A percentile compares a stretch with the other conserved stretches of the same genome.
These are phyloP conservation scores for Lentinus tigrinus DNA, from an alignment of 768 basidiomycete species.

Conservation along the genomic window DNA sequence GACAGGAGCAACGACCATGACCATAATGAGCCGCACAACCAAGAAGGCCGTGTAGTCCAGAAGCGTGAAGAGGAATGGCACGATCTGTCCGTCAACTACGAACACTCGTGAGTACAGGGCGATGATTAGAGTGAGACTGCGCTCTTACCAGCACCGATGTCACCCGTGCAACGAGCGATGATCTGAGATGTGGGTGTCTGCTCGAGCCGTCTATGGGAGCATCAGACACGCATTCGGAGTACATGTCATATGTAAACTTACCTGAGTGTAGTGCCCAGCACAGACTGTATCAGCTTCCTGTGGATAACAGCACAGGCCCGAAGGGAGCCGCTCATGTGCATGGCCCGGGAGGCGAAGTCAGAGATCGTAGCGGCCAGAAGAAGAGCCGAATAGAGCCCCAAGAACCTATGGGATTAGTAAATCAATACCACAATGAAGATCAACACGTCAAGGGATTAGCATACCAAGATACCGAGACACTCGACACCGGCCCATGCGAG, in stretches of 20 bases:
- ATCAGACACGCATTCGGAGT: slow-evolving; percentile 47
- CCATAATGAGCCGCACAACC: slow-evolving; percentile 35
- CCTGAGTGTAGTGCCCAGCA: slow-evolving; percentile 49
- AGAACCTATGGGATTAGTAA: slow-evolving; percentile 54
- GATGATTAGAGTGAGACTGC: background rate
- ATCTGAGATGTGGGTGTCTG: slow-evolving; percentile 52
- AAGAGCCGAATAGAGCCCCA: slow-evolving; percentile 39
- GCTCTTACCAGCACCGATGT: slow-evolving; percentile 14
- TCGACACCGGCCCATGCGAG: slow-evolving; percentile 28
- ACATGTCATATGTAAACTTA: slow-evolving; percentile 33
- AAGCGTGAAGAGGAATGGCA: slow-evolving; percentile 29
- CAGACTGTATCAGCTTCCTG: slow-evolving; percentile 45
- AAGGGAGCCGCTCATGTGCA: slow-evolving; percentile 45
- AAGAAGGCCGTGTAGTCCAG: slow-evolving; percentile 35
- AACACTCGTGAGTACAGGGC: background rate
- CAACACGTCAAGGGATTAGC: slow-evolving; percentile 27
- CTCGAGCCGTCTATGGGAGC: slow-evolving; percentile 39
- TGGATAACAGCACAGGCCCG: slow-evolving; percentile 59
- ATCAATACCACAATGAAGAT: slow-evolving; percentile 18
- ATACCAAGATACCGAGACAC: slow-evolving; percentile 36
- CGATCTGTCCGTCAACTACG: slow-evolving; percentile 35
- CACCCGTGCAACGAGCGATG: slow-evolving; percentile 19
- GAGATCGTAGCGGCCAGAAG: slow-evolving; percentile 33
- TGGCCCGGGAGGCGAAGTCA: slow-evolving; percentile 33
- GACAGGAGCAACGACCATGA: slow-evolving; percentile 37